These are phyloP conservation scores for Fistulifera solaris DNA, from an alignment of 108 stramenopile genomes.

Conservation along the genomic window DNA sequence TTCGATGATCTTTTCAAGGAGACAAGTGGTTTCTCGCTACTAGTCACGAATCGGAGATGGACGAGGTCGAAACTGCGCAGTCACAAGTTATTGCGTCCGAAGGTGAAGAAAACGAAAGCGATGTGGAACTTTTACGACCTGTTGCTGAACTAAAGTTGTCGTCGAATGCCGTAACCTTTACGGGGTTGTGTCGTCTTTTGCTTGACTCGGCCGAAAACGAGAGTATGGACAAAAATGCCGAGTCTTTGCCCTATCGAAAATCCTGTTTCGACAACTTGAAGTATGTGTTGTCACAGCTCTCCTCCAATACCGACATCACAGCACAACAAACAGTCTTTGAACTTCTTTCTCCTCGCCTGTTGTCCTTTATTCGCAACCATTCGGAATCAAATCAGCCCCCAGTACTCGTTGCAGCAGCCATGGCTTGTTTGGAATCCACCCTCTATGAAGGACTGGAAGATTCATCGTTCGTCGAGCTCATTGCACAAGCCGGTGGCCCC, in stretches of 20 bases:
- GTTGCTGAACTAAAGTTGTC: not conserved
- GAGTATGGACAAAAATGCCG: not conserved
- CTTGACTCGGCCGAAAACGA: not conserved
- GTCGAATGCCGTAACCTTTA: not conserved
- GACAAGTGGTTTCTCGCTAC: conserved; percentile 1
- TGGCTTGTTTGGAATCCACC: conserved; percentile 47
- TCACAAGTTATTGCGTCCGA: not conserved
- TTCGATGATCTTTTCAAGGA: conserved; percentile 3
- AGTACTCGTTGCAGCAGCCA: conserved; percentile 52
- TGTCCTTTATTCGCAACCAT: not conserved
- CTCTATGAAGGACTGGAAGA: conserved; percentile 44
- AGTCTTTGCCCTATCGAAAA: conserved; percentile 6
- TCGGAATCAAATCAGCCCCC: conserved; percentile 30
- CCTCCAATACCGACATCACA: not conserved
- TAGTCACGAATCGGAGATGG: not conserved
- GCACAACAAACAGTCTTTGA: not conserved
- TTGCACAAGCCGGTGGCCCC: conserved; percentile 17
- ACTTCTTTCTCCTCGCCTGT: not conserved
- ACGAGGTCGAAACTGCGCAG: not conserved
- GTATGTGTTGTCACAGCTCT: conserved; percentile 19
- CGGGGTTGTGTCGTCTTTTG: not conserved
- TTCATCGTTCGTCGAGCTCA: conserved; percentile 8
- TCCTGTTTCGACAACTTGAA: conserved; percentile 11
- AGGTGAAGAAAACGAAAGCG: not conserved
- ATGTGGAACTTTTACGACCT: not conserved